Percentiles rank a stretch among this genome's conserved stretches.
These are phyloP conservation scores for Tilletia caries DNA, from an alignment of 1,284 basidiomycete genomes.

Conservation along the genomic window DNA sequence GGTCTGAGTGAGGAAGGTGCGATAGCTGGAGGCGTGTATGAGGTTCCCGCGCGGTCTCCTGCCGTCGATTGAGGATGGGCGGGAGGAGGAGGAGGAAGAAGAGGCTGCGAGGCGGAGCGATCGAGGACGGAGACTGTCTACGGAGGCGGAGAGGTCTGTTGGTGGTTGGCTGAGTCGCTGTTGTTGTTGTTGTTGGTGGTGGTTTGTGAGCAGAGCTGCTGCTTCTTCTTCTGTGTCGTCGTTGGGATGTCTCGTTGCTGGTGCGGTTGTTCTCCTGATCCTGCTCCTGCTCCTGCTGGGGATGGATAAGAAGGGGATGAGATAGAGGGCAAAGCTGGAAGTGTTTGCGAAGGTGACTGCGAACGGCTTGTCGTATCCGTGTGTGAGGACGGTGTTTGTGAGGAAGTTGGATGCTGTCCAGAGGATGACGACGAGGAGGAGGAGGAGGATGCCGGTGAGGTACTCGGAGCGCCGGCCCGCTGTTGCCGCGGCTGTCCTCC, in stretches of 20 bases:
- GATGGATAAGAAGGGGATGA: constrained; percentile 62
- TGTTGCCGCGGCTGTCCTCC: not conserved
- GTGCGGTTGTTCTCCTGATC: not conserved
- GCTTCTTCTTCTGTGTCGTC: constrained; percentile 1
- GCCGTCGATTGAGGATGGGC: constrained; percentile 49
- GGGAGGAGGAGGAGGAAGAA: constrained; percentile 12
- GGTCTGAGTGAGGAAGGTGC: not conserved
- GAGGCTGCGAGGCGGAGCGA: not conserved
- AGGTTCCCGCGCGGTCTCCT: constrained; percentile 32
- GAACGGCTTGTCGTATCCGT: constrained; percentile 53
- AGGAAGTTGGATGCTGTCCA: constrained; percentile 63
- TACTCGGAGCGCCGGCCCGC: constrained; percentile 61
- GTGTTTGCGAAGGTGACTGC: constrained; percentile 79
- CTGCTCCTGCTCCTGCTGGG: not conserved
- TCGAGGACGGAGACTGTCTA: constrained; percentile 9
- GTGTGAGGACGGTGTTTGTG: constrained; percentile 48
- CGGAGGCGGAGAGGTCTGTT: not conserved
- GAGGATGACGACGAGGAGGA: constrained; percentile 74
- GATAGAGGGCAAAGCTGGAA: constrained; percentile 81
- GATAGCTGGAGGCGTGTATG: constrained; percentile 5
- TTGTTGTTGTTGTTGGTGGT: not conserved
- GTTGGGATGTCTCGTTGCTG: not conserved
- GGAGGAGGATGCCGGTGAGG: constrained; percentile 67
- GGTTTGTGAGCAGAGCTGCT: not conserved
- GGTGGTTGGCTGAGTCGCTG: not conserved